Base-by-base conservation (phyloP, 2,329 filamentous ascomycete genomes). In the Alternaria sp. region DNA sequence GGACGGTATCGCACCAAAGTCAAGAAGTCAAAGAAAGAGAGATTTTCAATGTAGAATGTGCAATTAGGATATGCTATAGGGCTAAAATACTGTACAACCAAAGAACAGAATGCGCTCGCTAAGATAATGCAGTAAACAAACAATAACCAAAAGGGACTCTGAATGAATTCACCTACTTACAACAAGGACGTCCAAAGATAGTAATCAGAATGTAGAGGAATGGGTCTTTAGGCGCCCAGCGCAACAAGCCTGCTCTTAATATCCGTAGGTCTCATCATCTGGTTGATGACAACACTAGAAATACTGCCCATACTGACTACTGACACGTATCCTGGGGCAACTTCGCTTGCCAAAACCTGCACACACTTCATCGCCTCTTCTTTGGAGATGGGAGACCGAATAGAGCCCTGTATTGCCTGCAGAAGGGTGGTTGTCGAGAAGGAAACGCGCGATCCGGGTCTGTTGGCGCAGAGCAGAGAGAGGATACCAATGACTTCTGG, bases 401-500 rank as follows among this genome's bases (percentile, higher is more conserved):
- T 73, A n/a, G 79, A 81, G 50, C 77, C 75, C 60, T 80, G 81
- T 14, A 83, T 56, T 17, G 78, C 73, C 64, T 81, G 79, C 4
- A 80, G 59, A 13, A 82, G 65, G 1, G 77, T 72, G 3, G 72
- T 70, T 64, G 81, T 78, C 23, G 79, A 80, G 65, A 83, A 80
- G n/a, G 77, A 81, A 36, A 76, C 77, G 26, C 80, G 76, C 33
- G 66, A 58, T 28, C 72, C 72, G 7, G 72, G 66, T 42, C 71
- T 72, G 55, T 63, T 71, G 3, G 76, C 77, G 11, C 77, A 77
- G 8, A 83, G 72, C 4, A 82, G 69, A 0, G 77, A 77, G 2
- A 83, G 69, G 2, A 82, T 75, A 2, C 76, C 72, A 0, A 80
- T 68, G 9, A 83, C 75, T 36, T 83, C 81, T 58, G 80, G 78